Base-by-base conservation (phyloP, 2,329 filamentous ascomycete genomes). In the Huntiella abstrusa region DNA sequence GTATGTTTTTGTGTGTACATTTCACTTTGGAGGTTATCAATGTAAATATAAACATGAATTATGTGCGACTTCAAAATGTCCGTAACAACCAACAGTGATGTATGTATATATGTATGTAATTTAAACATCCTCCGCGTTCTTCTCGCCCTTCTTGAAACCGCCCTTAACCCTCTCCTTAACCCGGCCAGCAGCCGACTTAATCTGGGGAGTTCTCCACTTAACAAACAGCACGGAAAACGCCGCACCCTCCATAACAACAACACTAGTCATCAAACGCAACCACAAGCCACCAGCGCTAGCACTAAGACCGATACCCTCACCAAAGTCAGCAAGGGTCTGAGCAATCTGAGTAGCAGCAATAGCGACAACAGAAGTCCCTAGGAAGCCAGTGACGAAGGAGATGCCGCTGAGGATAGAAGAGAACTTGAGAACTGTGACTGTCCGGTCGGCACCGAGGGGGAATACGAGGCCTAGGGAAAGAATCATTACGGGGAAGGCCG, bases 221-320 rank as follows among this genome's bases (percentile, higher is more conserved):
- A 55, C 28, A 32, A 58, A 57, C 51, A 64, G 54, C 36, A 49
- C 5, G 4, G n/a, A 12, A 40, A 46, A 49, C 17, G 43, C 48
- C 1, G 39, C 35, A 12, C 43, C 50, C 3, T 61, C 54, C 63
- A 70, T 69, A 50, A 66, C 56, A 3, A 54, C 66, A 12, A 68
- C 63, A 66, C 60, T 69, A 68, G 73, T 4, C 61, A 61, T 35
- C 71, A 54, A 32, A 53, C 59, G 52, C 64, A 58, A 13, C 51
- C 73, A 68, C 56, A 65, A 64, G 38, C 44, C 53, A 5, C 70
- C 69, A 8, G 57, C 52, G 10, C 56, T 52, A 0, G 66, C 68
- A 2, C 61, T 58, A 16, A 73, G 57, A 37, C 68, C 69, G 12
- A 68, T 57, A 2, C 62, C 58, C 10, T 63, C 58, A 46, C 67